These are phyloP conservation scores for Agaricus blazei DNA, from an alignment of 768 basidiomycete species.

Conservation along the genomic window DNA sequence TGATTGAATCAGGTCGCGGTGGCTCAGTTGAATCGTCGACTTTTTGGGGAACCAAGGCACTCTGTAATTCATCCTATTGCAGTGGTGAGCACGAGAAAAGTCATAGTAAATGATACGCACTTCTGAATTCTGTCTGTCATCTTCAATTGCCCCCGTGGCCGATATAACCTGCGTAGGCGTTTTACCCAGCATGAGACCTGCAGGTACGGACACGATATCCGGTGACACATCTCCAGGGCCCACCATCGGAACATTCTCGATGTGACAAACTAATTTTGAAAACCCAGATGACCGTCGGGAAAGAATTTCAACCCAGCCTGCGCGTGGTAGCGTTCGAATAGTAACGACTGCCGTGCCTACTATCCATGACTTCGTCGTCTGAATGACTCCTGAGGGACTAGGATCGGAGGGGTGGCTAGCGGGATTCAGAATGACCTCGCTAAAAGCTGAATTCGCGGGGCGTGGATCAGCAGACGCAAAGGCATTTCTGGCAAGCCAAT, in stretches of 20 bases:
- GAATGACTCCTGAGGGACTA: slow-evolving; percentile 23
- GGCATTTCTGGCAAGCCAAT: slow-evolving; percentile 94
- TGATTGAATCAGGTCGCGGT: slow-evolving; percentile 63
- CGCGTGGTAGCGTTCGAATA: slow-evolving; percentile 61
- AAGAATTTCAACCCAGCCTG: slow-evolving; percentile 87
- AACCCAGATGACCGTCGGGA: slow-evolving; percentile 86
- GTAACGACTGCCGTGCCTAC: slow-evolving; percentile 83
- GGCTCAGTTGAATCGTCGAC: slow-evolving; percentile 18
- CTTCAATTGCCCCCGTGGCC: slow-evolving; percentile 19
- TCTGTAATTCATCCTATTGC: slow-evolving; percentile 22
- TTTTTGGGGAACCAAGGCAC: slow-evolving; percentile 17
- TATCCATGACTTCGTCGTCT: slow-evolving; percentile 67
- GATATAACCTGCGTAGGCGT: slow-evolving; percentile 30
- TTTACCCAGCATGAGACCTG: slow-evolving; percentile 68
- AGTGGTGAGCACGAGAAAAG: background rate
- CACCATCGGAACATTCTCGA: slow-evolving; percentile 88
- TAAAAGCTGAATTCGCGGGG: slow-evolving; percentile 73
- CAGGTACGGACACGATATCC: slow-evolving; percentile 68
- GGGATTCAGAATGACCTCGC: slow-evolving; percentile 68
- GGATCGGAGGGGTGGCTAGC: slow-evolving; percentile 34
- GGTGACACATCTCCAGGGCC: slow-evolving; percentile 81
- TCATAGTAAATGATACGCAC: slow-evolving; percentile 10
- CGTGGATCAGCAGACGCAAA: slow-evolving; percentile 93
- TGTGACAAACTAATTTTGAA: slow-evolving; percentile 74
- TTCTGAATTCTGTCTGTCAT: slow-evolving; percentile 14